Evolutionary conservation across 192 early-diverging fungal genomes (phyloP), one percentile per base, ranked within the genome.

Genomic region (Coemansia sp.): DNA sequence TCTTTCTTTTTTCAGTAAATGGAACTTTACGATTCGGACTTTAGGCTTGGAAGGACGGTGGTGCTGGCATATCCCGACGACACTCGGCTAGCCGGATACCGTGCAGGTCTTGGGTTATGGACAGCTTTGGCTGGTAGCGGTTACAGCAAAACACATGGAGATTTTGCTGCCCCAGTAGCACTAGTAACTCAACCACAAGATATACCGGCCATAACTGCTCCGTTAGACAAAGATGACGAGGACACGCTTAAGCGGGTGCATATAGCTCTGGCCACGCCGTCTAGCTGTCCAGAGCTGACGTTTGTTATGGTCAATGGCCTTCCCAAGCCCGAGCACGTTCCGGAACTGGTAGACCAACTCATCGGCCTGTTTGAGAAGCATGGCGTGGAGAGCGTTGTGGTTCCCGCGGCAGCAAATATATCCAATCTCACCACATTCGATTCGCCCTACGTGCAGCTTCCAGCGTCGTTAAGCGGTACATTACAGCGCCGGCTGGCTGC

Each of bases 31-130:
- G 53, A 62, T 40, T 32, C 71, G 3, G 40, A 54, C 10, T 64
- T 64, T 42, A 58, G 44, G 40, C 56, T 76, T 38, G 60, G 60
- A 9, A 52, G 18, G 17, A 69, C 66, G 0, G 72, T 58, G 7
- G 58, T 76, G 18, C 53, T 76, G 11, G 72, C 72, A 23, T 76
- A 68, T 38, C 66, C 72, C 2, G 72, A 76, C 47, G 41, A 56
- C 32, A 76, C 72, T 31, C 51, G 72, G 44, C 44, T 69, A 17
- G 72, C 56, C 30, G 72, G 72, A 21, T 76, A 69, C 45, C 72
- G 72, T 20, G 61, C 72, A 26, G 72, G 58, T 14, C 58, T 76
- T 15, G 58, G 39, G 17, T 66, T 76, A 6, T 64, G 66, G 57
- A 34, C 12, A 20, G 10, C 28, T 12, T 51, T 76, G 14, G 44